Evolutionary conservation across 352 stramenopile genomes (phyloP).

Genomic region (Phytophthora tubulina): DNA sequence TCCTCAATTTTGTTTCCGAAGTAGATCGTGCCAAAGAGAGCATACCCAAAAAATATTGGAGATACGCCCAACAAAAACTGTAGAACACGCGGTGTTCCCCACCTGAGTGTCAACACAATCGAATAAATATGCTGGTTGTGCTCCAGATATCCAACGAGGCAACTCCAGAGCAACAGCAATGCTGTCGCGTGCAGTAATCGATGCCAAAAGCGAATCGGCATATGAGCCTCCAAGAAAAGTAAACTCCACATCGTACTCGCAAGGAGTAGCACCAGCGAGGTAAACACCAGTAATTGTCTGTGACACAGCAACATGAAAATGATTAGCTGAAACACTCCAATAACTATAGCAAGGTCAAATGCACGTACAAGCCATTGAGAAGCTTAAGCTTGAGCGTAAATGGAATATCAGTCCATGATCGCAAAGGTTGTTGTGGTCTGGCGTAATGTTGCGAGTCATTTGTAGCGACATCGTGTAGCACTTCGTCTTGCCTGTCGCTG

Average conservation of each 20-base stretch:
- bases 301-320: conserved; percentile 1
- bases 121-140: conserved; percentile 91
- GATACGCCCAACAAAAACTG: conserved; percentile 91
- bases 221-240: conserved; percentile 71
- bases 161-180: conserved; percentile 84
- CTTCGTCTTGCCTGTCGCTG: neutral
- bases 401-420: conserved; percentile 51
- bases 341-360: neutral
- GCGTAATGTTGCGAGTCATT: conserved; percentile 18
- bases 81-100: conserved; percentile 80
- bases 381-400: conserved; percentile 68
- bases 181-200: conserved; percentile 76
- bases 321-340: conserved; percentile 9
- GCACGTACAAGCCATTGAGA: conserved; percentile 75
- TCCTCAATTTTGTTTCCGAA: conserved; percentile 85
- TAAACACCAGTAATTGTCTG: conserved; percentile 69
- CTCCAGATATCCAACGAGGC: conserved; percentile 87
- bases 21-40: conserved; percentile 90
- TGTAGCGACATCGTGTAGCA: conserved; percentile 16
- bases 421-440: conserved; percentile 1
- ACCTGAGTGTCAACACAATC: conserved; percentile 91
- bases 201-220: conserved; percentile 81
- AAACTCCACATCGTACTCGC: conserved; percentile 80
- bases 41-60: conserved; percentile 90
- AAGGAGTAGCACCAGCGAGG: conserved; percentile 63